Base-by-base conservation (phyloP, 2,329 filamentous ascomycete genomes). In the Alternaria atra region DNA sequence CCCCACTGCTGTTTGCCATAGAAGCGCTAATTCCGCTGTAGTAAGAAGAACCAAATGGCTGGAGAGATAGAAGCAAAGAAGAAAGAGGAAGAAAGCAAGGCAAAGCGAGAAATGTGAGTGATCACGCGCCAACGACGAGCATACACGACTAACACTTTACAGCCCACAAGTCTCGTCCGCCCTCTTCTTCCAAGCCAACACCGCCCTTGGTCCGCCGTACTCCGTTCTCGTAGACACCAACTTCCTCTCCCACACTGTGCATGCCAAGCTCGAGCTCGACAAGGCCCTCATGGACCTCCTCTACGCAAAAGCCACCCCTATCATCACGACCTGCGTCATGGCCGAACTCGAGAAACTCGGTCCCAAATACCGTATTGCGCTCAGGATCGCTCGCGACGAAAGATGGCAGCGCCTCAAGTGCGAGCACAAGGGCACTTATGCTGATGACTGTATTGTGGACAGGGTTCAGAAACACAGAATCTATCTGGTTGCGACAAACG, bases 261-360 rank as follows among this genome's bases (percentile, higher is more conserved):
- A 94, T 79, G 89, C 91, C 69, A 98, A 99, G 82, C 87, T 98
- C 20, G 92, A 94, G 34, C 83, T 98, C 12, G 85, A 97, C 20
- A 90, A 94, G 62, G 89, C 90, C 3, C 92, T 97, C 84, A 97
- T 97, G 92, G 93, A 97, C 78, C 91, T 92, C 55, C 85, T 99
- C 5, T 97, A 94, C 77, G 94, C 94, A 17, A 96, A 96, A 73
- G 95, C 92, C 77, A 92, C 89, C 23, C 93, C 93, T 17, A 90
- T 95, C 66, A 93, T 98, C 68, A 97, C 93, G 2, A 87, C 88
- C 9, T 77, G 74, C 91, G 82, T 89, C 90, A 69, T 94, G 86
- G 90, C 89, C 56, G 93, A 97, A 79, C 80, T 97, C 66, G 93
- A 97, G 77, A 97, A 97, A 77, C 85, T 97, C 9, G 94, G 94